Evolutionary conservation across 164 flowering plant species (phyloP), one percentile per base, ranked within the genome.

Genomic region (Sedum album): DNA sequence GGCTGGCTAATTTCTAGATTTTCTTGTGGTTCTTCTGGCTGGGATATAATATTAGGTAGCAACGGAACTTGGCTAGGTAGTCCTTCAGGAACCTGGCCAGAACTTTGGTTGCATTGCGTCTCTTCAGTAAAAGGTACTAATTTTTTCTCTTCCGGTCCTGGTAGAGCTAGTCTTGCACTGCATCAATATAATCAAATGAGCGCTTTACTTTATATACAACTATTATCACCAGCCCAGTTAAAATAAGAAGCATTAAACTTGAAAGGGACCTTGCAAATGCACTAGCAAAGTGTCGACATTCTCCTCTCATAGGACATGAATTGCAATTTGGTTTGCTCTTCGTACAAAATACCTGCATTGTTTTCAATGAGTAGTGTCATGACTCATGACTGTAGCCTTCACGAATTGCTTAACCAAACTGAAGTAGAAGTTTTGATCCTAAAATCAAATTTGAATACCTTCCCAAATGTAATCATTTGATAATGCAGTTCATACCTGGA

Each of bases 401-500:
- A 57, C 2, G 31, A 57, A 33, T 57, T 57, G 26, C 25, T 26
- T 36, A 3, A 66, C 53, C 21, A 44, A 33, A 48, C 35, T n/a
- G 33, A 6, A 4, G 41, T 26, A 63, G 41, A 62, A 42, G 1
- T 64, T 51, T 35, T 63, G 28, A 51, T 10, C 10, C 41, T 11
- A 25, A n/a, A 35, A 1, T 14, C 6, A n/a, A 48, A 14, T 23
- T 20, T 46, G 53, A 68, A n/a, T 76, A 91, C 99, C 96, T 94
- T 94, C 78, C 99, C 99, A 73, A 94, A 94, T 60, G 99, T 94
- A 39, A 94, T 94, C 89, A 94, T 77, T 73, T 91, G 96, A 72
- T 88, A 94, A 74, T 94, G 99, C 61, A 91, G 80, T 78, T 91
- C 94, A 68, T 94, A 94, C 89, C 99, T 91, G 84, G 71, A 26